A percentile compares a stretch with the other conserved stretches of the same genome.
Conservation (phyloP, 257 asterid genomes). For the Striga asiatica region DNA sequence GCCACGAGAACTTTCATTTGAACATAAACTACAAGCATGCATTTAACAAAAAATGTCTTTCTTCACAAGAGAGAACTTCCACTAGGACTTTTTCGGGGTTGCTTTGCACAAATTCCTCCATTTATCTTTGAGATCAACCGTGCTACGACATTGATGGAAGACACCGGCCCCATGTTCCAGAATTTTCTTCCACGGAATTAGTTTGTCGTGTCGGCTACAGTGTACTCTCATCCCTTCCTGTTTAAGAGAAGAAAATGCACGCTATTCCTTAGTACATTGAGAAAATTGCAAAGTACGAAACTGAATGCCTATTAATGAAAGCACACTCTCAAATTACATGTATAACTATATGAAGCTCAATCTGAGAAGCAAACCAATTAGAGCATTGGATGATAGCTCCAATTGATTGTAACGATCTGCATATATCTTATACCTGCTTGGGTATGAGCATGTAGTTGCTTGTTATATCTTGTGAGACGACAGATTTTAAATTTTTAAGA, state of each 20-base stretch:
- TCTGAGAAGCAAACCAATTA: neutral
- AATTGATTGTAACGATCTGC: neutral
- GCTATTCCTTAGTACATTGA: neutral
- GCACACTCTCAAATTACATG: neutral
- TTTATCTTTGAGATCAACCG: conserved; percentile 59
- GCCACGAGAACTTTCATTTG: no score
- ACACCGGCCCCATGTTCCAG: conserved; percentile 39
- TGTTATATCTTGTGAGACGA: neutral
- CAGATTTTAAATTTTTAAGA: no score
- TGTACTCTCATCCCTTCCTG: conserved; percentile 38
- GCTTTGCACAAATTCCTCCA: conserved; percentile 53
- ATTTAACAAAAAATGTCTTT: no score
- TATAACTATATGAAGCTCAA: neutral
- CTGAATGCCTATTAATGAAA: neutral
- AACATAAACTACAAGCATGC: no score
- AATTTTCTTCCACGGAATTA: conserved; percentile 40
- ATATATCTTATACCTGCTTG: neutral
- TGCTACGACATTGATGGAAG: conserved; percentile 37
- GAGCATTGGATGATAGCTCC: neutral
- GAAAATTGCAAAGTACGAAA: neutral
- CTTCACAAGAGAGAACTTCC: conserved; percentile 13
- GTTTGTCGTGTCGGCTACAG: conserved; percentile 14
- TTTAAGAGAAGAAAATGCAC: conserved; percentile 10
- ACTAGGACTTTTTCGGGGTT: conserved; percentile 16
- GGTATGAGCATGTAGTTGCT: neutral